Evolutionary conservation across 345 rosid genomes (phyloP).

Genomic region (Ricinus communis): DNA sequence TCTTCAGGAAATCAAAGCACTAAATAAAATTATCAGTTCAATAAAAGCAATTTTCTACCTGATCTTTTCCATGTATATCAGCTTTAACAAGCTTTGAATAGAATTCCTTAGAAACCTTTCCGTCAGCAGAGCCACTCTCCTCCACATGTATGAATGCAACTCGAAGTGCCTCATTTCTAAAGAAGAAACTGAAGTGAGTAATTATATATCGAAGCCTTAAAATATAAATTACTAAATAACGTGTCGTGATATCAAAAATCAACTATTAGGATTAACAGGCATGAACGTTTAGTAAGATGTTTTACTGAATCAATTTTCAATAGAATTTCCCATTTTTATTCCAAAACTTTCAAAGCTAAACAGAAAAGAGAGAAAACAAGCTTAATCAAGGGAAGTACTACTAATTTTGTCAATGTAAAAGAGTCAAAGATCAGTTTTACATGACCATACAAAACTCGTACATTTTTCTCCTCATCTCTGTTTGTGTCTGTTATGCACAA

Average conservation of each 20-base stretch:
- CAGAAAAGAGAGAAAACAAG: not conserved
- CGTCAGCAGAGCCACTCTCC: conserved; percentile 59
- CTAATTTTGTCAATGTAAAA: too few species aligned
- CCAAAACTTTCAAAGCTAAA: not conserved
- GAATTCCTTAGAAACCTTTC: conserved; percentile 52
- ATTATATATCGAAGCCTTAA: conserved; percentile 1
- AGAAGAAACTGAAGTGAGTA: conserved; percentile 18
- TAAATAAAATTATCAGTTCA: not conserved
- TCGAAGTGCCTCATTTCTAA: conserved; percentile 93
- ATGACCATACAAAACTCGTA: too few species aligned
- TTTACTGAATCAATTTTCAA: not conserved
- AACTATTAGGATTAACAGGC: not conserved
- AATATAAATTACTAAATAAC: not conserved
- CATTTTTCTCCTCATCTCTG: not conserved
- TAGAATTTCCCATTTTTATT: not conserved
- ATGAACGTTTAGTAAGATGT: not conserved
- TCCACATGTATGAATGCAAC: conserved; percentile 95
- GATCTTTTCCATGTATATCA: conserved; percentile 97
- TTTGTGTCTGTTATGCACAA: not conserved
- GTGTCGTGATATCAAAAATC: not conserved
- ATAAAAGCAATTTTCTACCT: conserved; percentile 44
- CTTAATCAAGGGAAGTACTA: not conserved
- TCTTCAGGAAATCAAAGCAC: not conserved
- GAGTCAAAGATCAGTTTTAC: too few species aligned
- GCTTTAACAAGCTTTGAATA: conserved; percentile 96